Conservation (phyloP, 108 stramenopile species). For the Nitzschia sp. region DNA sequence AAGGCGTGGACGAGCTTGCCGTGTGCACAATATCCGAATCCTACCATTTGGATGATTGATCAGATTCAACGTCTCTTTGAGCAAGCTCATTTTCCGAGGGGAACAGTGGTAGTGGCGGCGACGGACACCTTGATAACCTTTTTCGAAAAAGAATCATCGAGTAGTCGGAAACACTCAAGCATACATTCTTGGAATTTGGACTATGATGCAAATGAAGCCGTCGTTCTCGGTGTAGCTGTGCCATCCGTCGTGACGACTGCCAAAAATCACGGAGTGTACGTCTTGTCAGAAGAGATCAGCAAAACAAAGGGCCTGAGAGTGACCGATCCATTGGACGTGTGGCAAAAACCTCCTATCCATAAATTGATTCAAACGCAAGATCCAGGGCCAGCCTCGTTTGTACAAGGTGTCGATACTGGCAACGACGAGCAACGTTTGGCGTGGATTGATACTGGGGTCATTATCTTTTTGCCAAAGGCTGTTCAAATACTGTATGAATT, state of each 20-base stretch:
- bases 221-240: slow-evolving; percentile 73
- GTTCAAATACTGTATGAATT: slow-evolving; percentile 42
- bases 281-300: slow-evolving; percentile 28
- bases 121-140: slow-evolving; percentile 63
- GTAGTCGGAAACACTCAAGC: not conserved
- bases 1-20: slow-evolving; percentile 83
- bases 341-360: slow-evolving; percentile 72
- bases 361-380: slow-evolving; percentile 30
- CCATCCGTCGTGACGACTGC: slow-evolving; percentile 68
- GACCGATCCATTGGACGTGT: slow-evolving; percentile 22
- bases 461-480: slow-evolving; percentile 64
- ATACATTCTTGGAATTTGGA: not conserved
- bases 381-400: slow-evolving; percentile 24
- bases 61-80: slow-evolving; percentile 41
- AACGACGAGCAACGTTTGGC: slow-evolving; percentile 25
- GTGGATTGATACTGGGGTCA: slow-evolving; percentile 84
- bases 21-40: slow-evolving; percentile 36
- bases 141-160: not conserved
- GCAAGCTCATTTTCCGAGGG: slow-evolving; percentile 40
- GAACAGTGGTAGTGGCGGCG: slow-evolving; percentile 67
- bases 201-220: not conserved
- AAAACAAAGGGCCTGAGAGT: not conserved
- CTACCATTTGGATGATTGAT: slow-evolving; percentile 52
- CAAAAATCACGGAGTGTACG: slow-evolving; percentile 85
- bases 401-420: slow-evolving; percentile 4